Conservation (phyloP, 106 monocot species). For the Platanthera guangdongensis region DNA sequence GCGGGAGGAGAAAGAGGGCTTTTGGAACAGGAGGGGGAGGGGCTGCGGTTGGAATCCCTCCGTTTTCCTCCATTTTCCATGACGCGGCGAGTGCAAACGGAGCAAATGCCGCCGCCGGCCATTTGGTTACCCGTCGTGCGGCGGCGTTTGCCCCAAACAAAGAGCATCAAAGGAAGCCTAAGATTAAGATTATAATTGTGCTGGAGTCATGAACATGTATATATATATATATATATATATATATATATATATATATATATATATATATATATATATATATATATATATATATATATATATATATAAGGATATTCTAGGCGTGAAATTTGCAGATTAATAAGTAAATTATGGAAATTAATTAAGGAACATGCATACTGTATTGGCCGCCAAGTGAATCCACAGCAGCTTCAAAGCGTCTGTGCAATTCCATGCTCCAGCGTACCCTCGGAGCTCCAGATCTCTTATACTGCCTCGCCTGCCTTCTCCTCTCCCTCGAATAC, state of each 20-base stretch:
- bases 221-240: no score
- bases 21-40: no score
- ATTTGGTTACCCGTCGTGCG: no score
- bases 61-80: no score
- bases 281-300: no score
- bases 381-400: constrained; percentile 63
- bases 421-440: constrained; percentile 82
- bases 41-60: no score
- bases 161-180: constrained; percentile 11
- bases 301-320: not conserved
- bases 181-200: constrained; percentile 9
- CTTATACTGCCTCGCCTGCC: constrained; percentile 49
- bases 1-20: no score
- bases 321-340: not conserved
- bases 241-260: no score
- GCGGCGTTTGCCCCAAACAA: constrained; percentile 1
- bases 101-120: no score
- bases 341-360: not conserved
- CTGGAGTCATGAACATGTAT: not conserved
- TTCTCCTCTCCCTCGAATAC: constrained; percentile 21
- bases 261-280: no score
- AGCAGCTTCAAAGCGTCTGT: constrained; percentile 50
- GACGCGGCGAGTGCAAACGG: no score
- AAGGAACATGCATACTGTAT: constrained; percentile 30
- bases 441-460: constrained; percentile 65